Evolutionary conservation across 768 basidiomycete species (phyloP).

Genomic region (Kondoa malvinella): DNA sequence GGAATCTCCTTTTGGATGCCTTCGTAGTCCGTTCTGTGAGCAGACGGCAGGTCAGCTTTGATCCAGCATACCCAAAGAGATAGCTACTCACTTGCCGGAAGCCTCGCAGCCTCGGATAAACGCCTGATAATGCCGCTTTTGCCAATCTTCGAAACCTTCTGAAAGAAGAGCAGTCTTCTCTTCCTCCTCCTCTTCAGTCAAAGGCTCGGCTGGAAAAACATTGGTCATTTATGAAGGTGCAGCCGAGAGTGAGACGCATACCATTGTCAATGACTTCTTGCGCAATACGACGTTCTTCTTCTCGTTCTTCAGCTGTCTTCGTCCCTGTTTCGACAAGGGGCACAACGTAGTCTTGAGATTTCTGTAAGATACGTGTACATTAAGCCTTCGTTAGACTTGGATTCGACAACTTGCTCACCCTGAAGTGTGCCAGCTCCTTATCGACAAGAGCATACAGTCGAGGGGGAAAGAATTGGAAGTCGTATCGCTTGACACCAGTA

Average conservation of each 20-base stretch:
- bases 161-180: slow-evolving; percentile 60
- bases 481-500: slow-evolving; percentile 30
- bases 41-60: neutral
- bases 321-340: slow-evolving; percentile 50
- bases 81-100: slow-evolving; percentile 40
- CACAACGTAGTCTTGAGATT: slow-evolving; percentile 31
- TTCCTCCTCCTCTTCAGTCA: slow-evolving; percentile 71
- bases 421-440: slow-evolving; percentile 63
- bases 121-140: slow-evolving; percentile 79
- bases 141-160: slow-evolving; percentile 80
- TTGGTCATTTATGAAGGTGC: neutral
- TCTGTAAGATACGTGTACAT: slow-evolving; percentile 31
- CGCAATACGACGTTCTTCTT: slow-evolving; percentile 57
- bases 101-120: slow-evolving; percentile 61
- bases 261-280: slow-evolving; percentile 80
- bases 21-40: slow-evolving; percentile 28
- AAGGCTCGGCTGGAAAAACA: slow-evolving; percentile 50
- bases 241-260: slow-evolving; percentile 28
- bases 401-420: slow-evolving; percentile 35
- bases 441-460: slow-evolving; percentile 67
- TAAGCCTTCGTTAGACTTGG: neutral
- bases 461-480: slow-evolving; percentile 91
- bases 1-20: slow-evolving; percentile 64
- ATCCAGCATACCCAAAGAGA: neutral
- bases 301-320: slow-evolving; percentile 66